phyloP scores from a whole-genome alignment of 345 rosid genomes.

The Aquilaria yunnanensis region DNA sequence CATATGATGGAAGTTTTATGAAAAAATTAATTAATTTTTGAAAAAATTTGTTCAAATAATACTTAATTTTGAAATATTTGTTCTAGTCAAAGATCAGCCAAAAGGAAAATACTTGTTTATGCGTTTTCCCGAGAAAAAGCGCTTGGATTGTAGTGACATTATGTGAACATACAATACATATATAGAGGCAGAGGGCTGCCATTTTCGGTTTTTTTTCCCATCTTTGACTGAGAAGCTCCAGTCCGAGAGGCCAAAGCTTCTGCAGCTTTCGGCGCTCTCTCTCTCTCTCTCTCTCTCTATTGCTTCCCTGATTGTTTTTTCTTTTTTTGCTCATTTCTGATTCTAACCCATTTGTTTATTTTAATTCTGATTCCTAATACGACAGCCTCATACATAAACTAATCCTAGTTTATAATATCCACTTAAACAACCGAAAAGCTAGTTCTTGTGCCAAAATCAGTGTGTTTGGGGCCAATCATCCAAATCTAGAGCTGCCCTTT shows the following conservation, averaged over 20 bases:
- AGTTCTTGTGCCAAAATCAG: conserved; percentile 2
- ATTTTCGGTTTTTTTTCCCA: conserved; percentile 1
- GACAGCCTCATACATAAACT: not conserved
- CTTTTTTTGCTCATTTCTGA: not conserved
- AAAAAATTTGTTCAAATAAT: no score
- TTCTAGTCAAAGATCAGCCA: not conserved
- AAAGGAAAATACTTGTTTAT: conserved; percentile 3
- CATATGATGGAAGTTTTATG: no score
- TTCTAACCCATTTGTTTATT: not conserved
- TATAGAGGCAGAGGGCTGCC: not conserved
- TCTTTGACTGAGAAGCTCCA: conserved; percentile 24
- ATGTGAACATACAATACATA: not conserved
- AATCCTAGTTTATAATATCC: conserved; percentile 11
- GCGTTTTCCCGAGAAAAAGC: conserved; percentile 23
- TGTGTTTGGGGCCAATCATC: conserved; percentile 2
- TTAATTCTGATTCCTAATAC: not conserved
- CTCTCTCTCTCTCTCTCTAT: conserved; percentile 11
- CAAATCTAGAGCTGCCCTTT: conserved; percentile 17
- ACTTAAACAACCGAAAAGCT: conserved; percentile 2
- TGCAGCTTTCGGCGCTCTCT: conserved; percentile 43
- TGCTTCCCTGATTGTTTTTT: conserved; percentile 1
- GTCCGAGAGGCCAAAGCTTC: conserved; percentile 14
- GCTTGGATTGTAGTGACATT: not conserved
- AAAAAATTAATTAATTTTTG: no score
- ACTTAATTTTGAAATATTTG: conserved; percentile 1